Percentiles rank a stretch among this genome's conserved stretches.
These are phyloP conservation scores for Yamadazyma buinensis DNA, from an alignment of 1,139 yeast genomes.

Conservation along the genomic window DNA sequence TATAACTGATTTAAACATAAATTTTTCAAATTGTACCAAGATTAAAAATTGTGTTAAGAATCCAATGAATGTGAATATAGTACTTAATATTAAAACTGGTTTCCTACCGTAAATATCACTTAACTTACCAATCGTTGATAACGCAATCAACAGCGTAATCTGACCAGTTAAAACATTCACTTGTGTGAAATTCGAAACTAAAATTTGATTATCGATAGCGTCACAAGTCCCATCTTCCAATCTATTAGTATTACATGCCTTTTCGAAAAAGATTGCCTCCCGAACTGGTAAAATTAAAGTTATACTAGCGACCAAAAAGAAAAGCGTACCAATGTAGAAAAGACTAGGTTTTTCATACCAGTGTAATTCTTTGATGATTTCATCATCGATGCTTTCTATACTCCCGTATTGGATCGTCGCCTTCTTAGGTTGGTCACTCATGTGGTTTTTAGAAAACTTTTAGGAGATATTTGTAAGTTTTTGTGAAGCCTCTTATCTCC, in stretches of 20 bases:
- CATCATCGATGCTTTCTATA: background rate
- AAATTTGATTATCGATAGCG: conserved; percentile 24
- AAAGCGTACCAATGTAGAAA: background rate
- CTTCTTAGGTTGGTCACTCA: too few species aligned
- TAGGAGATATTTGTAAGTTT: too few species aligned
- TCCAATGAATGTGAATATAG: conserved; percentile 22
- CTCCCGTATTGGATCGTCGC: background rate
- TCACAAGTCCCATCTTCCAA: conserved; percentile 16
- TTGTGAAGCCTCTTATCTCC: too few species aligned
- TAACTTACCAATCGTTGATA: conserved; percentile 48
- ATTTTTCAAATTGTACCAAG: conserved; percentile 3
- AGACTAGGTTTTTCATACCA: background rate
- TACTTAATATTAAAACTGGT: conserved; percentile 16
- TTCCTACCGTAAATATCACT: conserved; percentile 62
- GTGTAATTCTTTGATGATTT: background rate
- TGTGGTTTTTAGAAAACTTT: too few species aligned
- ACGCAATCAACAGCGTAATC: conserved; percentile 25
- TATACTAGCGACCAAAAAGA: background rate
- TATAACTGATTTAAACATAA: conserved; percentile 8
- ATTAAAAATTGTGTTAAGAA: background rate
- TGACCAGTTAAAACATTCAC: conserved; percentile 15
- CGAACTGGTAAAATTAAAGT: background rate
- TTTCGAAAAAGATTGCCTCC: conserved; percentile 4
- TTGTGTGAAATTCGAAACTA: conserved; percentile 25
- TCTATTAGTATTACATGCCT: conserved; percentile 6